Base-by-base conservation (phyloP, 202 grass and related monocot species). In the Miscanthus sacchariflorus region DNA sequence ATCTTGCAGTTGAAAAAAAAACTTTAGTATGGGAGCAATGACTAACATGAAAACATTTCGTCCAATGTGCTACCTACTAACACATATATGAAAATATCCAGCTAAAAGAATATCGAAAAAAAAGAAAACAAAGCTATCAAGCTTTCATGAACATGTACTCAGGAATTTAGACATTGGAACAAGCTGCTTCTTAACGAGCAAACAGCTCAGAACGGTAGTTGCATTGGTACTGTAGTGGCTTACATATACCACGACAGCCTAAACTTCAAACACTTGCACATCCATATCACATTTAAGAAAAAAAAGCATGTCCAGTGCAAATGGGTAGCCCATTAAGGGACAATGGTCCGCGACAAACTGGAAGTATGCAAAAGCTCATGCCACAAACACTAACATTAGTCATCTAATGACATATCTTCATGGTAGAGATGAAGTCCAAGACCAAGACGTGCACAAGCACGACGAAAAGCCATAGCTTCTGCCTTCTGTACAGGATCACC, bases 371-470 rank as follows among this genome's bases (percentile, higher is more conserved):
- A 65, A 81, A 87, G 72, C 82, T 71, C 38, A 78, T 50, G 87
- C 5, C 72, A 79, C 75, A 85, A 59, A 85, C 58, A 80, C 73
- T 74, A 88, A 68, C 12, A 68, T 74, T 74, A 76, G 42, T 39
- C 75, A 93, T 78, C 86, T 90, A 98, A 98, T 48, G 88, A 82
- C 79, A 86, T 76, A 46, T 99, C 97, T 86, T 99, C 97, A 68
- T 96, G 94, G 89, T 99, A 99, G 64, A 99, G 97, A 78, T 99
- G 91, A 93, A 99, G 89, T 65, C 94, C 97, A 80, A 99, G 93
- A 58, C 97, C 97, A 88, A 99, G 92, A 72, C 94, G 93, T 40
- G 97, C 93, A 87, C 97, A 99, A 76, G 94, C 97, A 88, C 97
- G 91, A 73, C 94, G 93, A 88, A 99, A 99, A 80, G 94, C 97